Base-by-base conservation (phyloP, 257 asterid genomes). In the Primulina tabacum region DNA sequence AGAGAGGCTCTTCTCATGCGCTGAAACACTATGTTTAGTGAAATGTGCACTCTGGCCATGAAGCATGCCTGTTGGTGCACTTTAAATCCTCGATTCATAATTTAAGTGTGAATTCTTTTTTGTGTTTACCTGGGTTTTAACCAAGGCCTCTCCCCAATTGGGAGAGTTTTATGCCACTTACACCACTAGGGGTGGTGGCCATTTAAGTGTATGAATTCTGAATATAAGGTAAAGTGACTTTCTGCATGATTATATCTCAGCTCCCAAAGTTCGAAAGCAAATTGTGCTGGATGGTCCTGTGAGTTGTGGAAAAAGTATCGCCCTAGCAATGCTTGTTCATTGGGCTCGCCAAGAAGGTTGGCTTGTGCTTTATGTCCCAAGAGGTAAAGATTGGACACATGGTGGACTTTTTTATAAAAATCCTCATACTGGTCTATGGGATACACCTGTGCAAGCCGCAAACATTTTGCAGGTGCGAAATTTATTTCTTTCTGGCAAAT, bases 311-410 rank as follows among this genome's bases (percentile, higher is more conserved):
- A 94, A 94, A 87, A 94, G 98, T 75, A 88, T 89, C 71, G 83
- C 92, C 64, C 92, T 94, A 57, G 96, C 98, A 65, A 89, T 94
- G 97, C 97, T 94, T 70, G 97, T 94, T 75, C 76, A 84, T 65
- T 94, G 99, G 98, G 99, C 99, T 16, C 97, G 99, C 56, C 77
- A 68, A 76, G 97, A 94, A 85, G 99, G 98, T 34, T 94, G 99
- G 99, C 84, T 94, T 76, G 99, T 94, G 80, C 73, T 94, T 37
- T 94, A 91, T 79, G 95, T 85, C 57, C 97, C 99, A 64, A 81
- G 60, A 70, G 97, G 96, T 76, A 85, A 79, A 80, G 89, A 89
- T 14, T 94, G 99, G 99, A 89, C 98, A 29, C 99, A 84, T 66
- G 95, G 92, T 80, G 97, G 98, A 70, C 62, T 88, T 50, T 91